These are phyloP conservation scores for Plectosphaerella plurivora DNA, from an alignment of 2,329 filamentous ascomycete genomes.

Conservation along the genomic window DNA sequence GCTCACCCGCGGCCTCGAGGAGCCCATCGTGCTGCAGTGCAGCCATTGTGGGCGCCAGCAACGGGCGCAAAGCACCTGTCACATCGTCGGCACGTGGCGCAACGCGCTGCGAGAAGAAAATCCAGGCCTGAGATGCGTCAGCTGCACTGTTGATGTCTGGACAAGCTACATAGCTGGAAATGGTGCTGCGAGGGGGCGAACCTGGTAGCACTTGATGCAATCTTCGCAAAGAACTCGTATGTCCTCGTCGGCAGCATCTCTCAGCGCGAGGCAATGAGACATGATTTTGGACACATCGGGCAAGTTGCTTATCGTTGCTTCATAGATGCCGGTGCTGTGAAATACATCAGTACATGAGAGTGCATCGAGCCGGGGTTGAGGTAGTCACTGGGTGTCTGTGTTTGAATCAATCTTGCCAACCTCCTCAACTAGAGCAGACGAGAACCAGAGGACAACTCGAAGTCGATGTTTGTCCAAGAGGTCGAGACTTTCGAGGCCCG, in stretches of 20 bases:
- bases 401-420: slow-evolving; percentile 63
- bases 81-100: slow-evolving; percentile 54
- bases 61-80: slow-evolving; percentile 52
- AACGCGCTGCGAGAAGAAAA: slow-evolving; percentile 65
- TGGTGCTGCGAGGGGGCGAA: slow-evolving; percentile 22
- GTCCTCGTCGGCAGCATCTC: slow-evolving; percentile 18
- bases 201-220: slow-evolving; percentile 58
- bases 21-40: slow-evolving; percentile 55
- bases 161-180: neutral
- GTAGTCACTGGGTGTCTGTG: slow-evolving; percentile 48
- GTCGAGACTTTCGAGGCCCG: slow-evolving; percentile 38
- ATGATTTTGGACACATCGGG: slow-evolving; percentile 36
- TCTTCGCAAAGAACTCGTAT: slow-evolving; percentile 39
- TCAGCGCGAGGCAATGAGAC: slow-evolving; percentile 27
- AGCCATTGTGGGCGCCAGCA: slow-evolving; percentile 56
- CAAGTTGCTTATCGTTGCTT: slow-evolving; percentile 33
- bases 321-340: slow-evolving; percentile 31
- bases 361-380: neutral
- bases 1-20: slow-evolving; percentile 57
- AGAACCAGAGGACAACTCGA: slow-evolving; percentile 61
- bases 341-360: neutral
- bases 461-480: slow-evolving; percentile 38
- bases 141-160: neutral
- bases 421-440: slow-evolving; percentile 60
- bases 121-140: slow-evolving; percentile 54